phyloP scores from a whole-genome alignment of 1,284 basidiomycete species.

The Ustilago xerochloae region DNA sequence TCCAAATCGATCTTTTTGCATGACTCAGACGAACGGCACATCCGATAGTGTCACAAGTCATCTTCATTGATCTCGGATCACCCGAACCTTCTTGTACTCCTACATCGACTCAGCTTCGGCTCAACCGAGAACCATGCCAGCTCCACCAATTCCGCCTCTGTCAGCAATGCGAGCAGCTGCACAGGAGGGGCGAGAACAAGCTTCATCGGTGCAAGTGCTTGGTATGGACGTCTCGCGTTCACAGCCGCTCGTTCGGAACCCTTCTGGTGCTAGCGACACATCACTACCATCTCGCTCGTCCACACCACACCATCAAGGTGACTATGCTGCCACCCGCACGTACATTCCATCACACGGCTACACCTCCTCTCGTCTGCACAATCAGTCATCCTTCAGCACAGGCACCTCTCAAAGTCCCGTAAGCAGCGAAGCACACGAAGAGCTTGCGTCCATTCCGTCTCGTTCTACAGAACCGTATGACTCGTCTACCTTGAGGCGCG shows the following conservation, averaged over 20 bases:
- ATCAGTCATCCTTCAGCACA: constrained; percentile 42
- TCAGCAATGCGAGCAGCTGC: constrained; percentile 7
- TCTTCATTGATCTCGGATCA: too few relatives aligned
- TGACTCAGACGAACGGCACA: too few relatives aligned
- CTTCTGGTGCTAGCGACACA: constrained; percentile 20
- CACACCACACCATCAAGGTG: constrained; percentile 30
- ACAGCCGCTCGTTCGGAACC: constrained; percentile 27
- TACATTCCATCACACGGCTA: constrained; percentile 33
- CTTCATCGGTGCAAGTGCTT: constrained; percentile 38
- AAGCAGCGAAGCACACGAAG: constrained; percentile 40
- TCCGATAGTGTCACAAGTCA: too few relatives aligned
- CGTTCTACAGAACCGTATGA: constrained; percentile 20
- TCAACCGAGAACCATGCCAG: background rate
- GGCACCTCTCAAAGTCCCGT: constrained; percentile 24
- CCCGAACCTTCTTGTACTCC: background rate
- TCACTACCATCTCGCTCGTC: constrained; percentile 26
- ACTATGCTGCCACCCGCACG: constrained; percentile 23
- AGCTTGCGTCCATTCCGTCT: constrained; percentile 16
- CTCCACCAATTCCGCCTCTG: constrained; percentile 16
- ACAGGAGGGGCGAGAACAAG: constrained; percentile 15
- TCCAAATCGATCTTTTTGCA: too few relatives aligned
- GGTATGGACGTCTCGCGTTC: constrained; percentile 28
- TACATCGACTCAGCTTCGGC: background rate
- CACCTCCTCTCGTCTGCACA: constrained; percentile 21
- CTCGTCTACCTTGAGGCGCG: constrained; percentile 6